Evolutionary conservation across 192 early-diverging fungal species (phyloP), one percentile per base, ranked within the genome.

Genomic region (Powellomyces hirtus): DNA sequence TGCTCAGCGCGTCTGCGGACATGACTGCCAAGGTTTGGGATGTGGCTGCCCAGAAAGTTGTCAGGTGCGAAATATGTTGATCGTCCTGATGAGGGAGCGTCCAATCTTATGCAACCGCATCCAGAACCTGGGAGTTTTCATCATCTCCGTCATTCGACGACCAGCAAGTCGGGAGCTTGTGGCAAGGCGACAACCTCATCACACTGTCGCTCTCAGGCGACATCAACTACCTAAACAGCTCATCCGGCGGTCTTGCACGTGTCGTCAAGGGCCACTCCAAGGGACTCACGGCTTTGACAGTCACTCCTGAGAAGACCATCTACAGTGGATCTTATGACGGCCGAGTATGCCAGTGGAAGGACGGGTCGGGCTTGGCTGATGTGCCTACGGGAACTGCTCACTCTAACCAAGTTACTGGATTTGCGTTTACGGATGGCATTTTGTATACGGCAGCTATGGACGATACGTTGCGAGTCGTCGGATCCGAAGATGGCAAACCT

Each of bases 281-380:
- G 69, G 84, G 87, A 10, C 94, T 96, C 52, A 96, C 94, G 0
- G 89, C 90, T 3, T 71, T 96, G 30, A 79, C 90, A 1, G 71
- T 81, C 0, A 66, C 72, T 5, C 67, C 68, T 7, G 67, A 75
- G 31, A 77, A 79, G 55, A 89, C 86, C 1, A 77, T 98, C 35
- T 91, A 84, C 74, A 92, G 93, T 11, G 96, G 92, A 38, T 90
- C 88, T 60, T 96, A 96, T 73, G 96, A 98, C 72, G 96, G 96
- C 7, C 84, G 86, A n/a, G 84, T 95, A 13, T 70, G 85, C 74
- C 59, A 77, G 0, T 96, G 94, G 94, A 81, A 81, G 31, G 74
- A 85, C 59, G 71, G 65, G 0, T 6, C 37, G 18, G 83, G 75
- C 0, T 64, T 51, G 2, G 81, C 77, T 10, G 71, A 53, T n/a